These are phyloP conservation scores for Phycomyces blakesleeanus DNA, from an alignment of 192 early-diverging fungal species.

Conservation along the genomic window DNA sequence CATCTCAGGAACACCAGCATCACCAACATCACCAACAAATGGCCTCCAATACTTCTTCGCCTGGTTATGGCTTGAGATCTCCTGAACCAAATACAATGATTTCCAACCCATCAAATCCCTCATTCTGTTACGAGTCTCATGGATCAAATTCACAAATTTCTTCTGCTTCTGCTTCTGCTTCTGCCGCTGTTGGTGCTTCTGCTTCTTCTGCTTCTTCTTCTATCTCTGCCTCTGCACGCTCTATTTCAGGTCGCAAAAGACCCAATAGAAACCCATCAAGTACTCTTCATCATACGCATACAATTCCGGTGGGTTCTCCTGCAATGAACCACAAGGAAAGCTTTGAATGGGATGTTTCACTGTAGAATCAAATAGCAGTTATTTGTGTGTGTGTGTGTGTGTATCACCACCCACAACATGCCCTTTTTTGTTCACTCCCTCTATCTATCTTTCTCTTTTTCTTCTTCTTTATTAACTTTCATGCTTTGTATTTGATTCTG, in stretches of 20 bases:
- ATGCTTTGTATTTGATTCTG: conserved; percentile 1
- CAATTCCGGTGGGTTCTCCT: background rate
- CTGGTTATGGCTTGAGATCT: background rate
- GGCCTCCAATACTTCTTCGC: background rate
- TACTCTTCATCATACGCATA: background rate
- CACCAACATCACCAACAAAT: no score
- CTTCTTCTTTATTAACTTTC: background rate
- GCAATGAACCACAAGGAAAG: background rate
- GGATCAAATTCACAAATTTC: background rate
- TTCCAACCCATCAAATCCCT: background rate
- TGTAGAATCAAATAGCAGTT: background rate
- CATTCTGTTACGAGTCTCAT: background rate
- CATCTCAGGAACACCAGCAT: background rate
- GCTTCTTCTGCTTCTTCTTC: no score
- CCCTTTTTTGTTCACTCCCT: no score
- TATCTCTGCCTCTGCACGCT: no score
- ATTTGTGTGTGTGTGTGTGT: no score
- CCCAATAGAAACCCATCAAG: no score
- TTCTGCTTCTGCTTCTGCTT: no score
- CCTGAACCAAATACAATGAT: background rate
- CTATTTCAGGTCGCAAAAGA: no score
- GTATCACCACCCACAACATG: no score
- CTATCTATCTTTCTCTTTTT: background rate
- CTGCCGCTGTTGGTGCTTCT: no score
- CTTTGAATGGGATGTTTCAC: background rate